Conservation (phyloP, 805 yeast species). For the Yamadazyma ubonensis region DNA sequence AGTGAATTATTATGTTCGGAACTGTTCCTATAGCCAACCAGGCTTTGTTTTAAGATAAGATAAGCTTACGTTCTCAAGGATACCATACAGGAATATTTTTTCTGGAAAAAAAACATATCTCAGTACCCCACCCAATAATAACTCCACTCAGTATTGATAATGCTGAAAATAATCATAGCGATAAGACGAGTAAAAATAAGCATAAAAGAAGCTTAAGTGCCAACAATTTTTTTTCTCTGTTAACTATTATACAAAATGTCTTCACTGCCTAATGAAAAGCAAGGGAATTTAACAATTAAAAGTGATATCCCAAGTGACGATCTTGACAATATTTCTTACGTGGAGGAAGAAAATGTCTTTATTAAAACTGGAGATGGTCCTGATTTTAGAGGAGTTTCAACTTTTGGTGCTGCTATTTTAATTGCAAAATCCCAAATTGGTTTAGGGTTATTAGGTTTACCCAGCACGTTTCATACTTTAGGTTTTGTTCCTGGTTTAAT, state of each 20-base stretch:
- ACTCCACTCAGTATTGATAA: background rate
- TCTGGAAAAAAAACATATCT: background rate
- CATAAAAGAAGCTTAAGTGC: background rate
- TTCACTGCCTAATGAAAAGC: background rate
- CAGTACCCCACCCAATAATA: background rate
- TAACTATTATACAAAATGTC: background rate
- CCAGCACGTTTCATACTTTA: slow-evolving; percentile 11
- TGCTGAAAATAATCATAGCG: background rate
- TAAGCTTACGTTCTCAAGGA: no score
- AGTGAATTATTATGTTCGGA: no score
- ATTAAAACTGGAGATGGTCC: slow-evolving; percentile 7
- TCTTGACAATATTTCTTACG: background rate
- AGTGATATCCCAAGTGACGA: background rate
- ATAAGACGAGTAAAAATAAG: background rate
- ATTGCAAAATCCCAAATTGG: slow-evolving; percentile 15
- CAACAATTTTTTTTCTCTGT: no score
- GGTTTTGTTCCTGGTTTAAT: slow-evolving; percentile 14
- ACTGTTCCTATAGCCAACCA: no score
- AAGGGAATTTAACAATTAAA: background rate
- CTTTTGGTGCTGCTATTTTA: slow-evolving; percentile 13
- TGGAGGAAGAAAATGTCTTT: slow-evolving; percentile 12
- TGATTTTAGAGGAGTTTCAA: slow-evolving; percentile 13
- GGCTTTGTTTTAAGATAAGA: no score
- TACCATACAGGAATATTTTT: no score
- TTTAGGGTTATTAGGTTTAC: slow-evolving; percentile 13